phyloP scores from a whole-genome alignment of 1,139 yeast genomes.

The Kodamaea fungicola region DNA sequence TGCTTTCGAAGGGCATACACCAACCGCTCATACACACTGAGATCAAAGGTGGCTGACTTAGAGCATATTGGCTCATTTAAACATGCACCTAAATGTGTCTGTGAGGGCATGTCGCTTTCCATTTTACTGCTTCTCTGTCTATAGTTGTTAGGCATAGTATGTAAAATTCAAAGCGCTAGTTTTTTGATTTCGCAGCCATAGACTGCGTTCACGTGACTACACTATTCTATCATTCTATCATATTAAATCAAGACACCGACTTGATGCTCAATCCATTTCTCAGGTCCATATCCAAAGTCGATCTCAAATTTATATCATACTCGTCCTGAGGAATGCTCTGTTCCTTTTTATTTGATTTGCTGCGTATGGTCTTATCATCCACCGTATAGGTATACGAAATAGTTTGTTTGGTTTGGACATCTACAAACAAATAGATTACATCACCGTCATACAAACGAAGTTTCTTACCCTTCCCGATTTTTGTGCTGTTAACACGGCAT shows the following conservation, averaged over 20 bases:
- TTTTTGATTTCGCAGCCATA: conserved; percentile 1
- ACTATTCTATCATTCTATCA: no score
- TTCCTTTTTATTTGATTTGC: conserved; percentile 42
- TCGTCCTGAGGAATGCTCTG: conserved; percentile 27
- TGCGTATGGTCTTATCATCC: conserved; percentile 32
- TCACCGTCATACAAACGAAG: conserved; percentile 63
- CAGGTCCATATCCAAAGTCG: conserved; percentile 5
- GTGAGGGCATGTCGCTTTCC: no score
- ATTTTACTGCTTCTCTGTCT: no score
- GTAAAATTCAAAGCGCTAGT: neutral
- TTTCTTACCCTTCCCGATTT: conserved; percentile 61
- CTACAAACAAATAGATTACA: conserved; percentile 60
- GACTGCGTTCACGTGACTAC: neutral
- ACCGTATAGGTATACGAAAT: conserved; percentile 47
- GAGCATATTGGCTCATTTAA: no score
- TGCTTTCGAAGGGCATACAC: no score
- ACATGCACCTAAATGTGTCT: no score
- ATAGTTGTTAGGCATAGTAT: no score
- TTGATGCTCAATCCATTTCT: neutral
- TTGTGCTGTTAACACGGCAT: conserved; percentile 62
- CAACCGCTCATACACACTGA: no score
- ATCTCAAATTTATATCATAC: conserved; percentile 17
- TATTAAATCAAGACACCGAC: no score
- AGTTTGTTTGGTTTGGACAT: conserved; percentile 46
- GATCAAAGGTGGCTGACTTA: no score